These are phyloP conservation scores for Pholiota microspora DNA, from an alignment of 768 basidiomycete genomes.

Conservation along the genomic window DNA sequence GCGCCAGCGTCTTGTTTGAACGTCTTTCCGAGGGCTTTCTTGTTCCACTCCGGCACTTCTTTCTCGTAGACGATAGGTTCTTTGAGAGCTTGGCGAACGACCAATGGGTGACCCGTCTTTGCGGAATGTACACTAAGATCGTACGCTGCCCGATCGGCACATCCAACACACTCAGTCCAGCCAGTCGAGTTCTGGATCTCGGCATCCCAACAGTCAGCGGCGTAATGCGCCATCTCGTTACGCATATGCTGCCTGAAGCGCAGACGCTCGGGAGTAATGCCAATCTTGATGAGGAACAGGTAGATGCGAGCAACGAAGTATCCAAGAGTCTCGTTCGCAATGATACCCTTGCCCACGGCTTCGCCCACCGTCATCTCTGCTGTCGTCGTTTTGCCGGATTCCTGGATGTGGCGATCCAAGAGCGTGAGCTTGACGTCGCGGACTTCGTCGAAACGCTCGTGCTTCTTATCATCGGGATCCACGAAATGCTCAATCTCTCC, in stretches of 20 bases:
- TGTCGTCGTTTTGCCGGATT: constrained; percentile 64
- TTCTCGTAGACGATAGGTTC: constrained; percentile 83
- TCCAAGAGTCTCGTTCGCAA: constrained; percentile 96
- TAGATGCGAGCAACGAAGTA: constrained; percentile 95
- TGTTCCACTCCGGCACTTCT: constrained; percentile 78
- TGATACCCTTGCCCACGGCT: constrained; percentile 80
- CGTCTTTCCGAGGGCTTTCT: constrained; percentile 85
- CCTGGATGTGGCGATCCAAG: constrained; percentile 83
- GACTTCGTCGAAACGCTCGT: constrained; percentile 80
- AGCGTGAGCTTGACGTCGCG: constrained; percentile 72
- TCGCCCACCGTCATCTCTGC: constrained; percentile 78
- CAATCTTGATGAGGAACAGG: constrained; percentile 87
- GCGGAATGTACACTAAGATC: constrained; percentile 88
- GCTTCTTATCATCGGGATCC: constrained; percentile 89
- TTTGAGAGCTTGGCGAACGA: constrained; percentile 84
- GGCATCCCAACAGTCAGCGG: constrained; percentile 99
- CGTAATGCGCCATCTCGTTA: constrained; percentile 99
- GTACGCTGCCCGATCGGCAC: constrained; percentile 97
- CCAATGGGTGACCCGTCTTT: constrained; percentile 79
- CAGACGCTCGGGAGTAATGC: constrained; percentile 78
- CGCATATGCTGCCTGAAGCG: constrained; percentile 98
- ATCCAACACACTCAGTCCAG: constrained; percentile 99
- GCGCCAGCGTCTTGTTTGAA: constrained; percentile 80
- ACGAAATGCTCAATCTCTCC: constrained; percentile 99
- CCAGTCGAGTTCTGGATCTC: constrained; percentile 89